phyloP scores from a whole-genome alignment of 2,329 filamentous ascomycete species.

The Hymenoscyphus fructigenus region DNA sequence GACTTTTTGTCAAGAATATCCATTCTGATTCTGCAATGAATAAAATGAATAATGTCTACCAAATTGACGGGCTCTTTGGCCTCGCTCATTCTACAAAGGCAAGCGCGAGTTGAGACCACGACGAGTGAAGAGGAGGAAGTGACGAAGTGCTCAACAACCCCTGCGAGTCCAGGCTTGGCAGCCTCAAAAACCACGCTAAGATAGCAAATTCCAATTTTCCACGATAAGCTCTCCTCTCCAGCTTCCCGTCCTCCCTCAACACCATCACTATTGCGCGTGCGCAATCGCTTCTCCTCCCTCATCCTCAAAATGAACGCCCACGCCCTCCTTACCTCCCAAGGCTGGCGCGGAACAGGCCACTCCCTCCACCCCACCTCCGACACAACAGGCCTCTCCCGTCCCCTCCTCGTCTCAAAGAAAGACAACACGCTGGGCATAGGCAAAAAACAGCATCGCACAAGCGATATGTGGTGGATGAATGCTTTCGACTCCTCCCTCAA shows the following conservation, averaged over 20 bases:
- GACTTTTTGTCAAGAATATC: not conserved
- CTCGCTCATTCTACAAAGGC: too few species aligned
- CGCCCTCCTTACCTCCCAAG: conserved; percentile 78
- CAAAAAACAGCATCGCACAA: conserved; percentile 62
- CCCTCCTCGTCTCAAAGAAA: conserved; percentile 80
- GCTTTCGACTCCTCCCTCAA: conserved; percentile 91
- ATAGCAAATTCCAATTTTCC: not conserved
- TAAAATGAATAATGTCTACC: too few species aligned
- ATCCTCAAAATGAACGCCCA: conserved; percentile 71
- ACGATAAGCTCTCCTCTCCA: not conserved
- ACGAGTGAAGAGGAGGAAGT: not conserved
- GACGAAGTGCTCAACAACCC: not conserved
- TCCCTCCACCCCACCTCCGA: conserved; percentile 76
- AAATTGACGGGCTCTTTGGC: not conserved
- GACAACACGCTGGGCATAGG: conserved; percentile 79
- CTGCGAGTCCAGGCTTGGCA: not conserved
- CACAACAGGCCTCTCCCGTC: conserved; percentile 75
- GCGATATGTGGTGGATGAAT: conserved; percentile 95
- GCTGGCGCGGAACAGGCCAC: conserved; percentile 87
- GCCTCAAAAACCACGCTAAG: not conserved
- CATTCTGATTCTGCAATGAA: too few species aligned
- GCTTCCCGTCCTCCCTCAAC: not conserved
- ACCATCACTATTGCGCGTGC: not conserved
- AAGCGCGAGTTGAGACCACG: not conserved
- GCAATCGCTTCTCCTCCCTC: not conserved